Base-by-base conservation (phyloP, 2,329 filamentous ascomycete species). In the Aquanectria penicillioides region DNA sequence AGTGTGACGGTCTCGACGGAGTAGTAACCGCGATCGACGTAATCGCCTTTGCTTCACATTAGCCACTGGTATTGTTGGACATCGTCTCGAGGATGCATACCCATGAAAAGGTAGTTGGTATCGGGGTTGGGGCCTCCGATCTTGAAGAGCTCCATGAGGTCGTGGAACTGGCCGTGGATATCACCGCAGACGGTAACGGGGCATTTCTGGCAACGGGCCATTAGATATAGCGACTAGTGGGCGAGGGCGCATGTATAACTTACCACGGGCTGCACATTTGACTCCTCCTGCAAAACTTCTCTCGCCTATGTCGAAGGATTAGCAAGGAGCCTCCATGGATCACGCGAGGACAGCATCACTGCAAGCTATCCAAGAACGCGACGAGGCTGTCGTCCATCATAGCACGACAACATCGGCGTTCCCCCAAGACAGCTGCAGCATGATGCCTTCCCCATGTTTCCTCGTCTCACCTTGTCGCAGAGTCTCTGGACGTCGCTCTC, bases 81-180 rank as follows among this genome's bases (percentile, higher is more conserved):
- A 8, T 15, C 18, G 17, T 23, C 13, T 26, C 9, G 15, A 36
- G 8, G 31, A 40, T 65, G 58, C 88, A 74, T 81, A 95, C 93
- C 94, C 93, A 99, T 98, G 83, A 98, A 98, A 67, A 98, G 89
- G 80, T 98, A 98, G 83, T 98, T 98, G 74, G 95, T 98, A 79
- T 99, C 95, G 67, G 95, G 95, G 75, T 97, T 97, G 61, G 94
- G 93, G 52, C 95, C 95, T 69, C 95, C 95, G 77, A 99, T 98
- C 82, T 97, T 96, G 86, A 99, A 99, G 51, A 99, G 88, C 81
- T 99, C 95, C 93, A 99, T 98, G 78, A 99, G 81, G 75, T 99
- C 95, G 79, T 98, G 94, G 78, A 98, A 98, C 80, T 99, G 95
- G 68, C 95, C 95, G 79, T 99, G 95, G 76, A 99, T 99, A 80